Percentiles rank a stretch among this genome's conserved stretches.
Conservation (phyloP, 164 flowering plant genomes). For the Magnolia sinica region DNA sequence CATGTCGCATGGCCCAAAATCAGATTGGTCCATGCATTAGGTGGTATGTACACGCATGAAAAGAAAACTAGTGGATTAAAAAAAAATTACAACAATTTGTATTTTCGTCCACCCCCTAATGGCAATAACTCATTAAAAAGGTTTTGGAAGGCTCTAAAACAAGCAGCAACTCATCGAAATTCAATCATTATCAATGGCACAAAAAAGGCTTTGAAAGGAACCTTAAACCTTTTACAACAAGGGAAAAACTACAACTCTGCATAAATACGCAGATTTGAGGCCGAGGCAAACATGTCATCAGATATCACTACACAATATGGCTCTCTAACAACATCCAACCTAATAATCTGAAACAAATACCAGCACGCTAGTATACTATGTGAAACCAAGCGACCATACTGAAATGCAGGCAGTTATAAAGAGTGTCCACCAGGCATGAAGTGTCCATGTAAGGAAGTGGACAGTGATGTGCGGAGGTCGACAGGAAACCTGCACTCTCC, state of each 20-base stretch:
- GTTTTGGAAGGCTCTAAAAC: no score
- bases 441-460: conserved; percentile 17
- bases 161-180: not conserved
- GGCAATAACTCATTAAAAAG: no score
- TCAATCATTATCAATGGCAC: not conserved
- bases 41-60: no score
- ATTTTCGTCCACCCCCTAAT: no score
- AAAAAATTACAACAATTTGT: no score
- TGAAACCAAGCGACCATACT: conserved; percentile 10
- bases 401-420: conserved; percentile 12
- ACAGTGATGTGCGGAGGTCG: conserved; percentile 48
- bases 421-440: conserved; percentile 20
- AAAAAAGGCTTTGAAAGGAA: not conserved
- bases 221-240: not conserved
- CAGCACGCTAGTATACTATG: conserved; percentile 3
- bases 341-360: not conserved
- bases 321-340: conserved; percentile 3
- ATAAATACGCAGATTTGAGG: no score
- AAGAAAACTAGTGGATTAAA: no score
- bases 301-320: not conserved
- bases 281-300: no score
- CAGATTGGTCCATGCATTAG: no score
- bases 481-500: conserved; percentile 65
- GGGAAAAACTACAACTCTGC: no score
- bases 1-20: no score